Evolutionary conservation across 2,329 filamentous ascomycete genomes (phyloP).

Genomic region (Calonectria pauciramosa): DNA sequence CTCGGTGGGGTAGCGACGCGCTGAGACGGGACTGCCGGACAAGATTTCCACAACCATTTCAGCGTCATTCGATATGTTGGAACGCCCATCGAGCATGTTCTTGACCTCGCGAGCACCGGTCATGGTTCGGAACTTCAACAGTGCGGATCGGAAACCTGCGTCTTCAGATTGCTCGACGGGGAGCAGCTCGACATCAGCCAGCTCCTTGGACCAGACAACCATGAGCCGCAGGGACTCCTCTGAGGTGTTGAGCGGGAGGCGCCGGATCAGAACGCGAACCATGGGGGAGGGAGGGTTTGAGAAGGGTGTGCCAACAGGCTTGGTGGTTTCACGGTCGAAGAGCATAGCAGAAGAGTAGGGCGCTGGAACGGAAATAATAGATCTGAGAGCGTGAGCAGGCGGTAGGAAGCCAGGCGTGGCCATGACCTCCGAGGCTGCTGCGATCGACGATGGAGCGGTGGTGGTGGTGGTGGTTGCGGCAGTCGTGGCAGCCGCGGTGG

Average conservation of each 20-base stretch:
- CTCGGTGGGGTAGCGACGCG: conserved; percentile 46
- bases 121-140: conserved; percentile 66
- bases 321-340: conserved; percentile 57
- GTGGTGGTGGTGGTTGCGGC: conserved; percentile 7
- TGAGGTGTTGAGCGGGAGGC: conserved; percentile 66
- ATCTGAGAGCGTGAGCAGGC: conserved; percentile 56
- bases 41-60: conserved; percentile 72
- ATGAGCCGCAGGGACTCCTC: conserved; percentile 69
- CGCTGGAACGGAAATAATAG: conserved; percentile 47
- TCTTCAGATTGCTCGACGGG: conserved; percentile 64
- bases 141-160: conserved; percentile 63
- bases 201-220: conserved; percentile 71
- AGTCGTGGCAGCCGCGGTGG: conserved; percentile 34
- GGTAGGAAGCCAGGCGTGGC: conserved; percentile 59
- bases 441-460: conserved; percentile 7
- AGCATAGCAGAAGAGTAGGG: conserved; percentile 51
- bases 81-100: conserved; percentile 69
- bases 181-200: conserved; percentile 65
- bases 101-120: conserved; percentile 70
- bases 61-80: conserved; percentile 63
- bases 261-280: conserved; percentile 65
- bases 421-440: conserved; percentile 52
- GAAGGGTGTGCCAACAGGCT: conserved; percentile 57
- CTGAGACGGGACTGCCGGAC: conserved; percentile 52
- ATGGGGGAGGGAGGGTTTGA: conserved; percentile 51